Evolutionary conservation across 257 asterid genomes (phyloP), one percentile per base, ranked within the genome.

Genomic region (Hygrophila difformis): DNA sequence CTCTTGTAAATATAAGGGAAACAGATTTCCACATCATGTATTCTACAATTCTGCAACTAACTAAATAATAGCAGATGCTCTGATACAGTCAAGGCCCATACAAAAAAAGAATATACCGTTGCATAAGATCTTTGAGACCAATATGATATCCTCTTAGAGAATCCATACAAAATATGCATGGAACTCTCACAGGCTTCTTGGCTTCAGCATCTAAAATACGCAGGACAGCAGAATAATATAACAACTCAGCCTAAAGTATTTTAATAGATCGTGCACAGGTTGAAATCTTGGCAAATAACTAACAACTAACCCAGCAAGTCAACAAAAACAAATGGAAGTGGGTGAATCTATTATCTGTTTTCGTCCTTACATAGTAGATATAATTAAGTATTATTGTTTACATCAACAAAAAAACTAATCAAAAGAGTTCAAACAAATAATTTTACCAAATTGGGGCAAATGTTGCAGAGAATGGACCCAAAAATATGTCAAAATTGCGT

Each of bases 151-250:
- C 81, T 66, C 56, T 69, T 19, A 76, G 12, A 47, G 85, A 76
- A 72, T 76, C 77, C 85, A 76, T 72, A 59, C 72, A 81, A 67
- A 76, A 63, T 56, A 76, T 67, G 44, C 81, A 76, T 17, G 85
- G 85, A 17, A 76, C 81, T 63, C 75, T 77, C 18, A 40, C 61
- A 23, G 59, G 50, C 26, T 60, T 63, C 29, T 39, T 64, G 22
- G 36, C 49, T 38, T 57, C 76, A 35, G 40, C 70, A 71, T 68
- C 98, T 89, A 64, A 54, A 56, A 58, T 44, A 53, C 22, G 55
- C 49, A 40, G 52, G n/a, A n/a, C n/a, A n/a, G n/a, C n/a, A 61
- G 4, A 60, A 39, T 40, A 51, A 49, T 20, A 2, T 5, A 10
- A 33, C 6, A 4, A 9, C 8, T 9, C 8, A 33, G 37, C 6